A percentile compares a stretch with the other conserved stretches of the same genome.
Evolutionary conservation across 495 filamentous ascomycete genomes (phyloP).

Genomic region (Durotheca rogersii): DNA sequence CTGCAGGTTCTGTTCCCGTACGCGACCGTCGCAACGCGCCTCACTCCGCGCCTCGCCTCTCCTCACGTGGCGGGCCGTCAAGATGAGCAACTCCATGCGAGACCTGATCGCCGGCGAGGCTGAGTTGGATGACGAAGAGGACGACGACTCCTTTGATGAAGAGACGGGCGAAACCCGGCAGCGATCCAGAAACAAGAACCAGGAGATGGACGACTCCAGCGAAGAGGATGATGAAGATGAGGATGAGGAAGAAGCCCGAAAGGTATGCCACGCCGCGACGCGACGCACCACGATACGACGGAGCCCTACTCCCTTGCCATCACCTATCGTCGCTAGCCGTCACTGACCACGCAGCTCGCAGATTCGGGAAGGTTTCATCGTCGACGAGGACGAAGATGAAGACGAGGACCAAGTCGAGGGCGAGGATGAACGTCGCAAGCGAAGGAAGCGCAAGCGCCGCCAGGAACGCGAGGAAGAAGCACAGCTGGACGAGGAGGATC

Average conservation of each 20-base stretch:
- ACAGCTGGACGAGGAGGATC: slow-evolving; percentile 88
- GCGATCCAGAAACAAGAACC: slow-evolving; percentile 40
- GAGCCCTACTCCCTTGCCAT: background rate
- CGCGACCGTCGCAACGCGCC: background rate
- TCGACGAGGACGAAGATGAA: slow-evolving; percentile 86
- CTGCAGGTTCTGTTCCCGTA: background rate
- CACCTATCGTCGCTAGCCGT: background rate
- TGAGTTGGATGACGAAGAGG: slow-evolving; percentile 85
- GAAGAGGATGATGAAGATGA: slow-evolving; percentile 98
- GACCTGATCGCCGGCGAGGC: slow-evolving; percentile 84
- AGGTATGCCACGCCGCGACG: slow-evolving; percentile 44
- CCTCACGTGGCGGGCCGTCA: slow-evolving; percentile 19
- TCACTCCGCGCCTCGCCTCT: background rate
- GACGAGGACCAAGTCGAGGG: slow-evolving; percentile 66
- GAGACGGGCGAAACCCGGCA: slow-evolving; percentile 66
- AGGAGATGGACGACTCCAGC: slow-evolving; percentile 80
- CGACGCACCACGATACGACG: no score
- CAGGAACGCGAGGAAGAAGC: slow-evolving; percentile 85
- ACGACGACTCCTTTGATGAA: slow-evolving; percentile 84
- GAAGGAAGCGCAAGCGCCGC: slow-evolving; percentile 65
- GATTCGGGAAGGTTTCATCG: slow-evolving; percentile 93
- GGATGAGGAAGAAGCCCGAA: slow-evolving; percentile 71
- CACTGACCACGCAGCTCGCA: slow-evolving; percentile 35
- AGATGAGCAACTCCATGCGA: slow-evolving; percentile 65
- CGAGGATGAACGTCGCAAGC: slow-evolving; percentile 59